Conservation (phyloP, 768 basidiomycete genomes). For the Hygrophorus russula region DNA sequence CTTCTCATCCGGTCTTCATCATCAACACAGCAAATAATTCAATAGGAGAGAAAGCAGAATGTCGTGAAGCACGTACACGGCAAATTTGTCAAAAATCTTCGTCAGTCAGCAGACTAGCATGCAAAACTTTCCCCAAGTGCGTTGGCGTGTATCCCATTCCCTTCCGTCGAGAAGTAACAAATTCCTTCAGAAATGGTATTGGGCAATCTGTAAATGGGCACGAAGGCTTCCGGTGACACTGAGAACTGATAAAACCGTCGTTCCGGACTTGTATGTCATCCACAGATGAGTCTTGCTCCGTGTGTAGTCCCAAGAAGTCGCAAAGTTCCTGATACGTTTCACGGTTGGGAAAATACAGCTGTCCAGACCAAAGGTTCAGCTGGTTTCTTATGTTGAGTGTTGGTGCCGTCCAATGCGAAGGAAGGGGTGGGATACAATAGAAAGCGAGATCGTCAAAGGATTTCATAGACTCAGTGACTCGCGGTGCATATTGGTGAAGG, state of each 20-base stretch:
- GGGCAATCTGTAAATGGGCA: conserved; percentile 26
- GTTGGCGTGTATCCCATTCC: conserved; percentile 24
- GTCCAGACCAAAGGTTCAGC: conserved; percentile 33
- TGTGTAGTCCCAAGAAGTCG: conserved; percentile 22
- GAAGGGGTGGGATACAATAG: conserved; percentile 17
- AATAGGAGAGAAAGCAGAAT: too few relatives aligned
- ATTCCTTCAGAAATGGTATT: conserved; percentile 18
- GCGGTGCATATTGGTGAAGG: conserved; percentile 32
- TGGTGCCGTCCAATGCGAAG: conserved; percentile 10
- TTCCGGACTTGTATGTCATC: conserved; percentile 10
- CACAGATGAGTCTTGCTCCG: conserved; percentile 7
- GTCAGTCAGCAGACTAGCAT: conserved; percentile 4
- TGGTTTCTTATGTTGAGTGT: conserved; percentile 15
- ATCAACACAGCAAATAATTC: neutral
- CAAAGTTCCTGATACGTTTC: conserved; percentile 23
- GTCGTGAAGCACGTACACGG: neutral
- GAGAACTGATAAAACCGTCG: conserved; percentile 21
- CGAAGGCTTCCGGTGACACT: conserved; percentile 10
- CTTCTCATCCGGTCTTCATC: neutral
- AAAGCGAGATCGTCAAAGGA: conserved; percentile 26
- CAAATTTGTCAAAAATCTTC: conserved; percentile 1
- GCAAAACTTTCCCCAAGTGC: conserved; percentile 29
- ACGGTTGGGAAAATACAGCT: conserved; percentile 27
- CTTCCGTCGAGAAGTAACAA: conserved; percentile 26
- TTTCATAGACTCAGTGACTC: conserved; percentile 20